A percentile compares a stretch with the other conserved stretches of the same genome.
Conservation (phyloP, 129 eudicot genomes). For the Helianthus annuus region DNA sequence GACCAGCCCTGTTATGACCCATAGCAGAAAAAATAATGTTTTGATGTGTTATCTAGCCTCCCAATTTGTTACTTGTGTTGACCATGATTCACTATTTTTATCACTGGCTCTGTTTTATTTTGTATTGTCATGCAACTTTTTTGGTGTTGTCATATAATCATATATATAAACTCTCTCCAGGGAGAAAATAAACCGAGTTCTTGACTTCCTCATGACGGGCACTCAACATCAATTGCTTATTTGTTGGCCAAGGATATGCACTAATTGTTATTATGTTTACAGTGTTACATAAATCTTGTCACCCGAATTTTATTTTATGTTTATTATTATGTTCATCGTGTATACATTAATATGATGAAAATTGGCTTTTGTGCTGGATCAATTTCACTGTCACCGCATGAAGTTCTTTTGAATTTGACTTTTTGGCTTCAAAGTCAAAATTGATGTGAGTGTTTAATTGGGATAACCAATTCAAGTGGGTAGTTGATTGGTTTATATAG, state of each 20-base stretch:
- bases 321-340: constrained; percentile 6
- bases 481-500: no score
- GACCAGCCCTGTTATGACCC: not conserved
- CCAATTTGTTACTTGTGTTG: not conserved
- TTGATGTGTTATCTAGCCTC: not conserved
- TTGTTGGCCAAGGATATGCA: constrained; percentile 65
- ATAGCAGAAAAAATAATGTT: no score
- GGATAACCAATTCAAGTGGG: no score
- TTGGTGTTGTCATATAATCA: constrained; percentile 9
- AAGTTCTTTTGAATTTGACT: no score
- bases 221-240: constrained; percentile 51
- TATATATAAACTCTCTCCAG: constrained; percentile 38
- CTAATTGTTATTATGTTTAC: not conserved
- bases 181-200: constrained; percentile 52
- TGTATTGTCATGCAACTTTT: constrained; percentile 8
- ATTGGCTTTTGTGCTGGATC: constrained; percentile 60
- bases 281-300: not conserved
- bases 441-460: no score
- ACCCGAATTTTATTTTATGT: constrained; percentile 16
- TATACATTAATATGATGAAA: constrained; percentile 17
- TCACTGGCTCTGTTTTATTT: not conserved
- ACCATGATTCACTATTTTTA: not conserved
- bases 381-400: constrained; percentile 45
- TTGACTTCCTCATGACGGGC: constrained; percentile 66
- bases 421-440: no score